Evolutionary conservation across 2,329 filamentous ascomycete species (phyloP).

Genomic region (Fusarium buxicola): DNA sequence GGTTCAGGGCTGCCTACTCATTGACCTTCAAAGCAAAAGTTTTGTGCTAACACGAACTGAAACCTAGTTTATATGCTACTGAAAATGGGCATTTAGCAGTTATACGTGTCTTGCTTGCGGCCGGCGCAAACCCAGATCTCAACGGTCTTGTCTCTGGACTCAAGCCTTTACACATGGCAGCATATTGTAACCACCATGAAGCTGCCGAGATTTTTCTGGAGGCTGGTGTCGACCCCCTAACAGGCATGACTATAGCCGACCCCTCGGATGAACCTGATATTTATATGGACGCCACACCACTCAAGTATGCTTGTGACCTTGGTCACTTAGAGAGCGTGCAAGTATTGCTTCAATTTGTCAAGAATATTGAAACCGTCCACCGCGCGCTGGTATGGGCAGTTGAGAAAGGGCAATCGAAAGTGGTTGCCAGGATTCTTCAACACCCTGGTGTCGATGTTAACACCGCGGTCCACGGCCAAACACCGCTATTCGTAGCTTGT

Average conservation of each 20-base stretch:
- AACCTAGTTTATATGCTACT: slow-evolving; percentile 40
- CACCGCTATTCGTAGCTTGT: slow-evolving; percentile 39
- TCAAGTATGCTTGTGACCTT: slow-evolving; percentile 48
- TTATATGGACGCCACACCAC: slow-evolving; percentile 40
- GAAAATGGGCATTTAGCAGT: slow-evolving; percentile 28
- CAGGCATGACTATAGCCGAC: slow-evolving; percentile 36
- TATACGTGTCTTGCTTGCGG: slow-evolving; percentile 33
- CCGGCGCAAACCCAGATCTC: slow-evolving; percentile 45
- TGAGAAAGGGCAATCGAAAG: slow-evolving; percentile 18
- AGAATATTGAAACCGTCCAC: slow-evolving; percentile 39
- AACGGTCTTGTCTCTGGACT: slow-evolving; percentile 37
- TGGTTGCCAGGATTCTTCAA: slow-evolving; percentile 47
- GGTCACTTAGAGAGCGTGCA: slow-evolving; percentile 44
- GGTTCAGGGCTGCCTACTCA: too few species aligned
- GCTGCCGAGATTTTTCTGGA: slow-evolving; percentile 48
- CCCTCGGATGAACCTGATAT: slow-evolving; percentile 4
- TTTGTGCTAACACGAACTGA: neutral
- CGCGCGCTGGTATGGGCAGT: slow-evolving; percentile 47
- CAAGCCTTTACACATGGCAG: slow-evolving; percentile 52
- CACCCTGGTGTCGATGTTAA: slow-evolving; percentile 50
- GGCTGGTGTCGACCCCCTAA: slow-evolving; percentile 51
- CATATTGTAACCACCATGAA: slow-evolving; percentile 42
- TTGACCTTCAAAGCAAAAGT: neutral
- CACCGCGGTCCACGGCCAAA: slow-evolving; percentile 32
- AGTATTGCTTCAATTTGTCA: slow-evolving; percentile 44